Conservation (phyloP, 768 basidiomycete species). For the Tubosaeta sp. region DNA sequence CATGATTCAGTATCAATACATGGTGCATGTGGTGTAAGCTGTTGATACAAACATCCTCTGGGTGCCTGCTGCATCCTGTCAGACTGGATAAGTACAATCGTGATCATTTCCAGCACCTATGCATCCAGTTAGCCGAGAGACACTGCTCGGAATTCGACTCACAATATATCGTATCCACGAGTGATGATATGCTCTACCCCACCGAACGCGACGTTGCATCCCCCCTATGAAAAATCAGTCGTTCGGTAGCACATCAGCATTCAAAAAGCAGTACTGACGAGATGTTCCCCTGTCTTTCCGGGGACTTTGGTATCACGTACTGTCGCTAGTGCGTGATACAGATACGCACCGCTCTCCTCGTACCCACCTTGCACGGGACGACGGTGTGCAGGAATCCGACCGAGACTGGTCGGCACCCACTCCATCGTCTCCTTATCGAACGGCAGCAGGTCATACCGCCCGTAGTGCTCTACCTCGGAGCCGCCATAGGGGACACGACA, state of each 20-base stretch:
- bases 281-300: slow-evolving; percentile 68
- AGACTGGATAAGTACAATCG: background rate
- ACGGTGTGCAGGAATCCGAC: slow-evolving; percentile 53
- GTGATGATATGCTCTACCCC: slow-evolving; percentile 35
- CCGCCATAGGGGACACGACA: slow-evolving; percentile 64
- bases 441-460: slow-evolving; percentile 73
- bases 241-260: background rate
- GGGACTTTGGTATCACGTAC: slow-evolving; percentile 58
- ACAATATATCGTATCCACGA: slow-evolving; percentile 44
- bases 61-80: background rate
- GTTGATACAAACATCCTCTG: background rate
- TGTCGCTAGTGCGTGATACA: slow-evolving; percentile 63
- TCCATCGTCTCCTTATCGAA: slow-evolving; percentile 68
- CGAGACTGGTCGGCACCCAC: slow-evolving; percentile 60
- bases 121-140: background rate
- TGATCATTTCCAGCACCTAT: slow-evolving; percentile 37
- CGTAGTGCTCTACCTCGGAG: slow-evolving; percentile 52
- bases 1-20: slow-evolving; percentile 3
- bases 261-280: slow-evolving; percentile 39
- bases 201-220: slow-evolving; percentile 39
- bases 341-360: slow-evolving; percentile 59
- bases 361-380: slow-evolving; percentile 70
- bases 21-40: slow-evolving; percentile 4
- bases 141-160: slow-evolving; percentile 10
- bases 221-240: slow-evolving; percentile 28